Base-by-base conservation (phyloP, 2,329 filamentous ascomycete species). In the Scedosporium dehoogii region DNA sequence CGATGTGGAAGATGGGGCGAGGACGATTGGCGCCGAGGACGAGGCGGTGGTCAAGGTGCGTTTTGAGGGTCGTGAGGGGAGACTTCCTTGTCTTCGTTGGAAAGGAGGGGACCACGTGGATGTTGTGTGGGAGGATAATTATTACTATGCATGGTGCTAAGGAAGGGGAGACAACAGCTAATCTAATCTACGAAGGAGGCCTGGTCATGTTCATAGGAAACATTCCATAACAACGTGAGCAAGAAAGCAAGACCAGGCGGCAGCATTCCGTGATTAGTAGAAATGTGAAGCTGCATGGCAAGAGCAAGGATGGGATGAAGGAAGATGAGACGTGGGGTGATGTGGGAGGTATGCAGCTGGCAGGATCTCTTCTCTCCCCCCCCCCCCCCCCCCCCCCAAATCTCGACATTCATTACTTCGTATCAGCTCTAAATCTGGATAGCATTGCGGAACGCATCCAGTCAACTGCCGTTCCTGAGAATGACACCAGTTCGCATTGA, bases 21-120 rank as follows among this genome's bases (percentile, higher is more conserved):
- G 71, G 67, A 65, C 64, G 3, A 67, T 71, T 12, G 70, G 70
- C 6, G 68, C 71, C 33, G 81, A 7, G 74, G 83, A 71, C 74
- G 75, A 69, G 18, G 63, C 66, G 3, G 67, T 69, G 9, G 60
- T 62, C 1, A 69, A 70, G 64, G 67, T 72, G 5, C 64, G 70
- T 1, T 73, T 72, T 62, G 69, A 73, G n/a, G 68, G 70, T 63
- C 65, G 70, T 23, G 62, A 68, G 2, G 69, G 71, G 12, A 66
- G 66, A 6, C 29, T 55, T 25, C 60, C 56, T n/a, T 59, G 53
- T 21, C 23, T 63, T 5, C 55, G 55, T 29, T 57, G n/a, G 59
- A 61, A 60, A n/a, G 56, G 29, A 27, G 61, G 60, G 18, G 58
- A 51, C 42, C 23, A 61, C 16, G 46, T 48, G 41, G 56, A 33